These are phyloP conservation scores for Aspergillus sp. DNA, from an alignment of 2,329 filamentous ascomycete species.

Conservation along the genomic window DNA sequence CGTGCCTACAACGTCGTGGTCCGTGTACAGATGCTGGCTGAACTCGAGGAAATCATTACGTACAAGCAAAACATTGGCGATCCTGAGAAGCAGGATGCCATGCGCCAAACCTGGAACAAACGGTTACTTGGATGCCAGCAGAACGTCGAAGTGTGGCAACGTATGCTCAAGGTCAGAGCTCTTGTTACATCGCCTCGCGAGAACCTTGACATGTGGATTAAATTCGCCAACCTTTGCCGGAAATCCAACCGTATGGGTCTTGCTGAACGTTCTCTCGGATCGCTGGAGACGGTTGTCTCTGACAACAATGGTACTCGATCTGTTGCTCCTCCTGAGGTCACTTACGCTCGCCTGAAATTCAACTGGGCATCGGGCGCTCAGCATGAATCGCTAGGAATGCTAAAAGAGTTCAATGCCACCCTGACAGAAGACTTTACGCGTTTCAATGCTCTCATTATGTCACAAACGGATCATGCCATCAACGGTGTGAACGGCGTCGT, in stretches of 20 bases:
- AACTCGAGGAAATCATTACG: constrained; percentile 93
- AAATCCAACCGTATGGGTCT: constrained; percentile 93
- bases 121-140: constrained; percentile 90
- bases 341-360: constrained; percentile 96
- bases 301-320: constrained; percentile 35
- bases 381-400: constrained; percentile 52
- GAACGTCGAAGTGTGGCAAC: constrained; percentile 96
- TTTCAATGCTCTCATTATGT: constrained; percentile 36
- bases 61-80: constrained; percentile 87
- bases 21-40: constrained; percentile 96
- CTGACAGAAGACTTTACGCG: constrained; percentile 53
- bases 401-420: constrained; percentile 56
- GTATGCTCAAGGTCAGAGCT: constrained; percentile 90
- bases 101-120: constrained; percentile 93
- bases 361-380: constrained; percentile 80
- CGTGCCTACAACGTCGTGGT: constrained; percentile 97
- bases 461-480: constrained; percentile 33
- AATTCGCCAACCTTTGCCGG: constrained; percentile 95
- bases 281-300: constrained; percentile 67
- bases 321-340: constrained; percentile 62
- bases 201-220: constrained; percentile 99
- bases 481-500: constrained; percentile 45
- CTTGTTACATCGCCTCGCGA: constrained; percentile 87
- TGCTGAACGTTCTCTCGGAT: constrained; percentile 89
- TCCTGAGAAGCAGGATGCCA: constrained; percentile 77